These are phyloP conservation scores for Naganishia vaughanmartiniae DNA, from an alignment of 768 basidiomycete genomes.

Conservation along the genomic window DNA sequence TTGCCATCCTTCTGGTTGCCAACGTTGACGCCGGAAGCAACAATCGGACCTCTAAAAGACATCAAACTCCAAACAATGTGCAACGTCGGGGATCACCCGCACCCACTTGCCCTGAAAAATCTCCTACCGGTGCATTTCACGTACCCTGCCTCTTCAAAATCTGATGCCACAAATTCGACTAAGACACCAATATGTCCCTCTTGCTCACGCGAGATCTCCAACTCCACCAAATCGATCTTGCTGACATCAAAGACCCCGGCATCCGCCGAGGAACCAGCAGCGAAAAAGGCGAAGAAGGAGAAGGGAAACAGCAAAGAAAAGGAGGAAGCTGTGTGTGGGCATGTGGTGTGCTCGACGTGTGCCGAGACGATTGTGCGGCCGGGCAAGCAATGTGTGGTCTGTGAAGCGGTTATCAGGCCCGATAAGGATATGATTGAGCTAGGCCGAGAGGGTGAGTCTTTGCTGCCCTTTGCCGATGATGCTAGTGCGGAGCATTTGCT, in stretches of 20 bases:
- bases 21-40: constrained; percentile 78
- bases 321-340: constrained; percentile 61
- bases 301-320: constrained; percentile 43
- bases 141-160: constrained; percentile 48
- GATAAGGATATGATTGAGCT: constrained; percentile 77
- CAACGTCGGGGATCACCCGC: constrained; percentile 72
- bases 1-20: constrained; percentile 98
- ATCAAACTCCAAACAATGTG: constrained; percentile 86
- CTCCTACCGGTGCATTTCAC: constrained; percentile 79
- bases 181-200: constrained; percentile 69
- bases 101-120: constrained; percentile 81
- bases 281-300: constrained; percentile 44
- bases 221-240: constrained; percentile 57
- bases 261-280: constrained; percentile 1
- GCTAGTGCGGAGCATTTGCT: not conserved
- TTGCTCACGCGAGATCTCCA: constrained; percentile 80
- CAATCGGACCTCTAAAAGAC: constrained; percentile 66
- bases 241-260: constrained; percentile 38
- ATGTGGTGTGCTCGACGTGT: constrained; percentile 89
- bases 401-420: constrained; percentile 62
- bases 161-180: constrained; percentile 35
- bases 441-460: constrained; percentile 75
- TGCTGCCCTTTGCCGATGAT: not conserved
- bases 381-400: constrained; percentile 78
- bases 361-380: constrained; percentile 79